phyloP scores from a whole-genome alignment of 2,329 filamentous ascomycete species.

The Hysterium pulicare region DNA sequence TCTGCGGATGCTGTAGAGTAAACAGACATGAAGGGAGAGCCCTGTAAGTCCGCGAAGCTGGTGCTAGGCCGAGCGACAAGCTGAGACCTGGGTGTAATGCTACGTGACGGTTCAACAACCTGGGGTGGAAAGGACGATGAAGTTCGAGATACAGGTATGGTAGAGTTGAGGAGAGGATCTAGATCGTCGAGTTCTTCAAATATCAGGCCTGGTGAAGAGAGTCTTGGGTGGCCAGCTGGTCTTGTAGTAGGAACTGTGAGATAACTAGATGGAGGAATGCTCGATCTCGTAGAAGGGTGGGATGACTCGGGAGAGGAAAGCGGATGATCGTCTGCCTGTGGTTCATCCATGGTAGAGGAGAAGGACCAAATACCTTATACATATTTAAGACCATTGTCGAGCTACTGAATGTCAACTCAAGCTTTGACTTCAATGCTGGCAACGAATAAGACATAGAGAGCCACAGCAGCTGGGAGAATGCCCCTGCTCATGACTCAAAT shows the following conservation, averaged over 20 bases:
- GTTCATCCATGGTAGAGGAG: conserved; percentile 10
- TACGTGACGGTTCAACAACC: conserved; percentile 8
- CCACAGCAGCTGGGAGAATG: conserved; percentile 3
- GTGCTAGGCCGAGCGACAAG: neutral
- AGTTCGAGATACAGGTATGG: neutral
- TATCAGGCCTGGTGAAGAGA: conserved; percentile 5
- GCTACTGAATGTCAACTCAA: neutral
- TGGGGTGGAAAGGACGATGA: conserved; percentile 4
- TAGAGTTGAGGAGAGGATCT: conserved; percentile 1
- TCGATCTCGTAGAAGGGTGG: conserved; percentile 6
- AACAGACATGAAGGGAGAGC: conserved; percentile 18
- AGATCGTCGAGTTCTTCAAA: conserved; percentile 6
- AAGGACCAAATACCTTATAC: conserved; percentile 13
- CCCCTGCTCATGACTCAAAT: conserved; percentile 4
- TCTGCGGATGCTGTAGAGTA: conserved; percentile 18
- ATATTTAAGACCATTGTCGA: conserved; percentile 4
- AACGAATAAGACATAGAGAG: conserved; percentile 6
- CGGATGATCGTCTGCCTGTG: conserved; percentile 9
- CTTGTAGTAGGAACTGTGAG: conserved; percentile 15
- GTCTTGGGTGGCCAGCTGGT: neutral
- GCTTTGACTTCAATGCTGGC: conserved; percentile 1
- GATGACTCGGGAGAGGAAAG: conserved; percentile 10
- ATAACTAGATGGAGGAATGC: conserved; percentile 13
- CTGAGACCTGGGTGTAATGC: conserved; percentile 1
- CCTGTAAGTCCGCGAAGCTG: conserved; percentile 2